Evolutionary conservation across 352 stramenopile genomes (phyloP).

Genomic region (Pelagophyceae sp.): DNA sequence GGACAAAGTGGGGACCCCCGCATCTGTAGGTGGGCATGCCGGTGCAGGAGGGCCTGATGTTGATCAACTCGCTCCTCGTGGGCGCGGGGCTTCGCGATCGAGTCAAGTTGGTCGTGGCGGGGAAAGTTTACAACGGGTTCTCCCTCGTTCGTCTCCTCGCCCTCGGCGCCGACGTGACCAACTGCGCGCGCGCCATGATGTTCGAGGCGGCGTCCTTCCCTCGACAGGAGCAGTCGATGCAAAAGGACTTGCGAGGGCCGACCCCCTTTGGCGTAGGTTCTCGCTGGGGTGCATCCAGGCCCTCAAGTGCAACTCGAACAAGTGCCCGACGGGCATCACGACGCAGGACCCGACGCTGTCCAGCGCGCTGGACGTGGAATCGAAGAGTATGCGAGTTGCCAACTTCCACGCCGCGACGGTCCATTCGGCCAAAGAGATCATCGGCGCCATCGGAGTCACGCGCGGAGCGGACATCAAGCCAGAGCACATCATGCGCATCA

Average conservation of each 20-base stretch:
- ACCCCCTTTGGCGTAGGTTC: too few relatives aligned
- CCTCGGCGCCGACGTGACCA: conserved; percentile 54
- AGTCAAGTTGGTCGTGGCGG: conserved; percentile 43
- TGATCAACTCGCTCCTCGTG: neutral
- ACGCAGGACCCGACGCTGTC: conserved; percentile 49
- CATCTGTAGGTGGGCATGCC: too few relatives aligned
- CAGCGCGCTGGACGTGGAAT: conserved; percentile 43
- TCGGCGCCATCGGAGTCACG: conserved; percentile 43
- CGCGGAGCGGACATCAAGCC: neutral
- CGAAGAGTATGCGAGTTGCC: conserved; percentile 45
- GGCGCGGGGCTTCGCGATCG: conserved; percentile 39
- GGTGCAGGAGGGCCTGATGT: neutral
- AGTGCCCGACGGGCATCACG: conserved; percentile 57
- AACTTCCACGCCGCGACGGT: conserved; percentile 54
- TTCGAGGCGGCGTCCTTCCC: too few relatives aligned
- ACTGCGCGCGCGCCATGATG: conserved; percentile 53
- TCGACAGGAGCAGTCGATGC: conserved; percentile 37
- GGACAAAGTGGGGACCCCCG: too few relatives aligned
- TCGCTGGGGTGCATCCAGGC: conserved; percentile 52
- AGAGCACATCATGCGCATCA: neutral
- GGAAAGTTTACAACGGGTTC: conserved; percentile 52
- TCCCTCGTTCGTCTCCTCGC: conserved; percentile 49
- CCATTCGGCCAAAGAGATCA: conserved; percentile 44
- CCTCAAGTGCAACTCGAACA: conserved; percentile 62
- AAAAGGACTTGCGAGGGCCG: neutral